Conservation (phyloP, 2,329 filamentous ascomycete species). For the Samsoniella hepiali region DNA sequence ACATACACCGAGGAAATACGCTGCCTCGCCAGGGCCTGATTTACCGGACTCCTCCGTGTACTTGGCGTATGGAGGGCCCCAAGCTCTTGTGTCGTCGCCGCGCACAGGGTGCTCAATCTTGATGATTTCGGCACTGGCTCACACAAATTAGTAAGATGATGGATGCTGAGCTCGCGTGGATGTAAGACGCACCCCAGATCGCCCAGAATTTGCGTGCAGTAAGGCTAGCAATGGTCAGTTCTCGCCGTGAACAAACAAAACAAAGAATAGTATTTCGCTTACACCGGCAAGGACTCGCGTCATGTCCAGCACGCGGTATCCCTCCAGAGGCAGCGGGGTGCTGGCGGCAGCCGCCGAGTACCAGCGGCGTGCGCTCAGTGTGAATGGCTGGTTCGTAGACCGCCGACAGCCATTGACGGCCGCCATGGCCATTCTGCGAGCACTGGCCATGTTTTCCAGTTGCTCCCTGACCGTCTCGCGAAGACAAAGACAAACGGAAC, state of each 20-base stretch:
- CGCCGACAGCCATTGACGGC: constrained; percentile 14
- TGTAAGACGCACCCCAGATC: constrained; percentile 74
- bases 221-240: constrained; percentile 60
- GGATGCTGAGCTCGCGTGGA: not conserved
- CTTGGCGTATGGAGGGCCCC: constrained; percentile 90
- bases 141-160: not conserved
- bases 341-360: constrained; percentile 9
- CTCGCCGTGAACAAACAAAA: not conserved
- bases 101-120: constrained; percentile 92
- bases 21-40: constrained; percentile 80
- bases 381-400: not conserved
- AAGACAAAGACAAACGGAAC: not conserved
- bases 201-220: constrained; percentile 94
- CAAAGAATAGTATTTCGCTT: constrained; percentile 36
- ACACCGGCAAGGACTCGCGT: constrained; percentile 93
- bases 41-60: constrained; percentile 60
- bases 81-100: constrained; percentile 91
- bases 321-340: constrained; percentile 64
- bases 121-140: constrained; percentile 80
- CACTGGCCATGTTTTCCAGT: constrained; percentile 11
- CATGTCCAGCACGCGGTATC: constrained; percentile 91
- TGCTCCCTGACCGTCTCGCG: not conserved
- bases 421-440: not conserved
- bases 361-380: constrained; percentile 8
- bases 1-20: constrained; percentile 86